Evolutionary conservation across 2,329 filamentous ascomycete genomes (phyloP), one percentile per base, ranked within the genome.

Genomic region (Sclerotinia borealis): DNA sequence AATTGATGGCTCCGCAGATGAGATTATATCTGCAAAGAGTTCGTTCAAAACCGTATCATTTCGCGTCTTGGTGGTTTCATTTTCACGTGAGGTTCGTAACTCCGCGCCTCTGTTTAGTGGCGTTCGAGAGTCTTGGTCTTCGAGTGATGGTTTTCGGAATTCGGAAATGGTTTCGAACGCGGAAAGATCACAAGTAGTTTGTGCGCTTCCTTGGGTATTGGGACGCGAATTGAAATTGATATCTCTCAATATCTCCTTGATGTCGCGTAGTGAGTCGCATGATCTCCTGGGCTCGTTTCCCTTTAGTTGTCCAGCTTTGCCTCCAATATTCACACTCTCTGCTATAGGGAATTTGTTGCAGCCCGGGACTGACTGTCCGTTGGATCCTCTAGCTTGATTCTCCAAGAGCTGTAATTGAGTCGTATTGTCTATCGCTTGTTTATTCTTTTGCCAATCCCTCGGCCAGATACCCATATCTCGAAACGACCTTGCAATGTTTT

Each of bases 1-100:
- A 27, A 70, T 43, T 1, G 63, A 58, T 9, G 68, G 68, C 11
- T 67, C 66, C 2, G 68, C 55, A 17, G 65, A 64, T 48, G 59
- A 41, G 43, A 67, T 64, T n/a, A 64, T 60, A 45, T 66, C 62
- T 17, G 48, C 36, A 52, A 68, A 22, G 27, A 69, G 31, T 4
- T 41, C 52, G 29, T 67, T 65, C 13, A 67, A 17, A 5, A n/a
- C 43, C 47, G 2, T 17, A 31, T 15, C 59, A 37, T 27, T 47
- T 55, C 27, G 34, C 41, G 34, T 41, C 11, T 15, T 29, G 25
- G 13, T 55, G 1, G 19, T 8, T 15, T 52, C 50, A 1, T 17
- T 37, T 17, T 37, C 34, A 1, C 31, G 22, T 17, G 31, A 36
- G 17, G 15, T 22, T 43, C 17, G 37, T 43, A 25, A 4, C 1